Percentiles rank a stretch among this genome's conserved stretches.
Evolutionary conservation across 305 asterid genomes (phyloP).

Genomic region (Fraxinus dipetala): DNA sequence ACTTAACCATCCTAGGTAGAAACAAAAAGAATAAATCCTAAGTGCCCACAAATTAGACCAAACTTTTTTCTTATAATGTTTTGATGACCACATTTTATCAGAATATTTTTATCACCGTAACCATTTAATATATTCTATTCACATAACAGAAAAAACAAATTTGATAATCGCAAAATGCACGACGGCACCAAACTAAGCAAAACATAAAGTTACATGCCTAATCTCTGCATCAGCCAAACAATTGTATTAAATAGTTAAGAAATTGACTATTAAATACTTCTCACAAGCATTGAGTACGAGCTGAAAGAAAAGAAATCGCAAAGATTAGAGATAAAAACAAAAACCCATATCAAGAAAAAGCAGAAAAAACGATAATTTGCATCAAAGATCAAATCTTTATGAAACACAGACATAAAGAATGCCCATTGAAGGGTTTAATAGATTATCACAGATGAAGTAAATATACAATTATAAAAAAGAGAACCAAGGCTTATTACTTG

Average conservation of each 20-base stretch:
- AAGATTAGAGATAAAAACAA: not conserved
- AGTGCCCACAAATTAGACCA: too few relatives aligned
- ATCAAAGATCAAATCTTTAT: not conserved
- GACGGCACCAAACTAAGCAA: not conserved
- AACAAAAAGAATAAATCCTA: too few relatives aligned
- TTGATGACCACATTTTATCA: not conserved
- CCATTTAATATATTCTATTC: not conserved
- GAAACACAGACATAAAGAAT: not conserved
- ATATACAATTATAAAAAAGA: too few relatives aligned
- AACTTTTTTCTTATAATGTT: not conserved
- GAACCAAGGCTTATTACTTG: constrained; percentile 31
- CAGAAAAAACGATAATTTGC: not conserved
- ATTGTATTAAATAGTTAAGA: not conserved
- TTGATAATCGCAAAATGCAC: not conserved
- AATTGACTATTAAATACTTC: too few relatives aligned
- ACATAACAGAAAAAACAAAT: not conserved
- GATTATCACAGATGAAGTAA: not conserved
- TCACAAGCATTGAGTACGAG: not conserved
- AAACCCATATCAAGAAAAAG: not conserved
- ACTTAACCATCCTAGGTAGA: too few relatives aligned
- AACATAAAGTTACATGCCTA: not conserved
- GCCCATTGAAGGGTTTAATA: not conserved
- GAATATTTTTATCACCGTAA: not conserved
- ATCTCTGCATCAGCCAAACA: not conserved
- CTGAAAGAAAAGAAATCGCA: not conserved